Evolutionary conservation across 225 moss, liverwort and hornwort species (phyloP), one percentile per base, ranked within the genome.

Genomic region (Pseudisothecium myosuroides): DNA sequence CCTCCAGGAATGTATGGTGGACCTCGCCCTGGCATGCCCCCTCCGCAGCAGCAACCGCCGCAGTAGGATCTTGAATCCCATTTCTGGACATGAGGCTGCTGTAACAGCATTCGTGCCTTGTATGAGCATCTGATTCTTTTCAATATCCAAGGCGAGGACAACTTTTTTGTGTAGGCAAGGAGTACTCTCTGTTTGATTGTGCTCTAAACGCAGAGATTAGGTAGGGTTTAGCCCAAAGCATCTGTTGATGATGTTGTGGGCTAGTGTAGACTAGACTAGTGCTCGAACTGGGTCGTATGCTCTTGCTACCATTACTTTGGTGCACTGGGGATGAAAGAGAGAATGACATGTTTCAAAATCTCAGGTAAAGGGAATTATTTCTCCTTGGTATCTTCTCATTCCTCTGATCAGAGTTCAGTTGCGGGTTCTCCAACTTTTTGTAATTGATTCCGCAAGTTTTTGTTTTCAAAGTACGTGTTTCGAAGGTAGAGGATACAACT

Each of bases 1-100:
- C 94, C 95, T 75, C 96, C 98, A 63, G 96, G 98, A 17, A 98
- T 98, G 98, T 96, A 96, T 84, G 95, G 96, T 60, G 95, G 98
- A 76, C 97, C 97, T 67, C 95, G 98, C 55, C 95, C 96, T 62
- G 95, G 96, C 59, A 95, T 98, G 98, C 95, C 97, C 36, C 94
- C 95, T 88, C 94, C 92, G 14, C 96, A 90, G 62, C 97, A 95
- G 86, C 94, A 93, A 71, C 93, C 91, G 65, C 93, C 89, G 58
- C 91, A 92, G 79, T 92, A 69, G 74, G 63, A 21, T 71, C 21
- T 71, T 63, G 52, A 50, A 80, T 87, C 69, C 64, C 34, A 64
- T 63, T 82, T 58, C 31, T 62, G 55, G 63, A 67, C 85, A 47
- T 29, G 58, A 37, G 64, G 21, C 34, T 79, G 49, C 43, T 78